Percentiles rank a stretch among this genome's conserved stretches.
phyloP scores from a whole-genome alignment of 495 filamentous ascomycete genomes.

The Astrothelium macrocarpum region DNA sequence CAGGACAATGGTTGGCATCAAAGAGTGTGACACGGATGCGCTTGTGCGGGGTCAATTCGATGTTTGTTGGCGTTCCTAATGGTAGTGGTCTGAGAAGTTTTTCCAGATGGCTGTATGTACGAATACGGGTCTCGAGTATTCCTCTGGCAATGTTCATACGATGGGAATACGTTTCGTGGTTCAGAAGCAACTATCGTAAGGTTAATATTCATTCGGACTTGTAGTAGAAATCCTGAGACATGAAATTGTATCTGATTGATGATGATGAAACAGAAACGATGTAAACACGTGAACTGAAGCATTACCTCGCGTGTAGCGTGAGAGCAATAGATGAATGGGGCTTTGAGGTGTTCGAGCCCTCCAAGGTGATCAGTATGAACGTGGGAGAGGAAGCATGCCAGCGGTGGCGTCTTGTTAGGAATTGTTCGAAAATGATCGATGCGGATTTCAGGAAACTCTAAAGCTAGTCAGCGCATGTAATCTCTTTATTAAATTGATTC shows the following conservation, averaged over 20 bases:
- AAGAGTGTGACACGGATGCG: constrained; percentile 72
- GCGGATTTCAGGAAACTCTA: constrained; percentile 63
- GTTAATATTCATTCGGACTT: constrained; percentile 7
- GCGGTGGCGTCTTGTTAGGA: constrained; percentile 46
- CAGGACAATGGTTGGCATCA: constrained; percentile 87
- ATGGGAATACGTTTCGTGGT: constrained; percentile 65
- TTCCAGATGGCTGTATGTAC: constrained; percentile 64
- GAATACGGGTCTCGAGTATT: constrained; percentile 60
- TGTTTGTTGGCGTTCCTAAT: constrained; percentile 65
- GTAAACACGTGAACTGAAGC: neutral
- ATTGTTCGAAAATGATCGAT: constrained; percentile 75
- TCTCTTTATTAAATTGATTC: constrained; percentile 10
- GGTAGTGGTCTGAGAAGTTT: constrained; percentile 75
- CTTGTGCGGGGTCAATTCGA: constrained; percentile 62
- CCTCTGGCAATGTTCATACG: constrained; percentile 69
- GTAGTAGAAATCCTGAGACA: neutral
- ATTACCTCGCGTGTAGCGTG: constrained; percentile 66
- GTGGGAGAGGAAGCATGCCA: constrained; percentile 88
- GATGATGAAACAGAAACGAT: neutral
- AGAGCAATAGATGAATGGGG: constrained; percentile 86
- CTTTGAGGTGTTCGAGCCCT: constrained; percentile 65
- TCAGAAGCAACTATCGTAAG: constrained; percentile 46
- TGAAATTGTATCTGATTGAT: neutral
- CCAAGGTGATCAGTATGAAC: constrained; percentile 85
- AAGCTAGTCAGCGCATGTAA: constrained; percentile 10